phyloP scores from a whole-genome alignment of 345 rosid genomes.

The Conringia planisiliqua region DNA sequence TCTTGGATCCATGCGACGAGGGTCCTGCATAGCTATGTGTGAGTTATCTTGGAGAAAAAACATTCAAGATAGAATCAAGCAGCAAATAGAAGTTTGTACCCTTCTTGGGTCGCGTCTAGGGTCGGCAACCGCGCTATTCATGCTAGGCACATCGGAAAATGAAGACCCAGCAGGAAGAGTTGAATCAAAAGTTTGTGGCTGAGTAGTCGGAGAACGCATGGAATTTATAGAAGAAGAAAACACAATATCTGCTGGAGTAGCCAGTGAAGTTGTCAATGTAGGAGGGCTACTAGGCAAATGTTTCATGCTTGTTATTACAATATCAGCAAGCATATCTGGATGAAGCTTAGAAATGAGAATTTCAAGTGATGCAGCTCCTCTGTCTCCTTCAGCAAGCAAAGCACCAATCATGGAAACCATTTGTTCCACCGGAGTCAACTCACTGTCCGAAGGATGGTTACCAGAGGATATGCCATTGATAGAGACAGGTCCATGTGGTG shows the following conservation, averaged over 20 bases:
- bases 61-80: conserved; percentile 13
- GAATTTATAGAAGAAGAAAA: conserved; percentile 40
- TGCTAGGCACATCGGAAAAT: conserved; percentile 44
- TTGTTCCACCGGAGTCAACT: conserved; percentile 86
- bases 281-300: conserved; percentile 78
- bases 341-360: conserved; percentile 86
- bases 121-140: conserved; percentile 50
- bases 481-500: conserved; percentile 44
- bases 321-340: conserved; percentile 97
- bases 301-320: conserved; percentile 92
- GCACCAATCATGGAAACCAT: conserved; percentile 99
- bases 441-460: conserved; percentile 51
- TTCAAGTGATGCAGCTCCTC: conserved; percentile 95
- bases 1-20: conserved; percentile 96
- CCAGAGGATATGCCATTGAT: conserved; percentile 55
- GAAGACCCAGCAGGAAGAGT: conserved; percentile 38
- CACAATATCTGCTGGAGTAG: conserved; percentile 45
- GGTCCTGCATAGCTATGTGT: conserved; percentile 64
- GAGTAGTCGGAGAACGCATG: conserved; percentile 44
- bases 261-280: conserved; percentile 49
- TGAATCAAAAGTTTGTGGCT: conserved; percentile 41
- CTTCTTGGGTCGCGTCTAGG: conserved; percentile 92
- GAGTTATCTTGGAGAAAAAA: conserved; percentile 25
- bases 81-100: conserved; percentile 45
- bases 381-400: conserved; percentile 98